Evolutionary conservation across 1,139 yeast genomes (phyloP), one percentile per base, ranked within the genome.

Genomic region (Yamadazyma jaroonii): DNA sequence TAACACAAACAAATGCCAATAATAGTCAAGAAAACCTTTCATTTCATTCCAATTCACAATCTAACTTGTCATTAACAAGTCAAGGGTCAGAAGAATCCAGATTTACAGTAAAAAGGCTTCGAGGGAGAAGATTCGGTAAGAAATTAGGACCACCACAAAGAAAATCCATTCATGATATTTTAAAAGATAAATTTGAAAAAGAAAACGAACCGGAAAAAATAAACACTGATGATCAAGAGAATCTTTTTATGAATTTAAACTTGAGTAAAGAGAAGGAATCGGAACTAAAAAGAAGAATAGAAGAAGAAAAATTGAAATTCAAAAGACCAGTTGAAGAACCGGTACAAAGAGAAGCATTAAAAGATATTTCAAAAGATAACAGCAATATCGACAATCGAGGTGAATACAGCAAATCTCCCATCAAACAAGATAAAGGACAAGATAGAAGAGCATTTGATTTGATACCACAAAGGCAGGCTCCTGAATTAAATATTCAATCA

Each of bases 111-210:
- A 49, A 46, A 22, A 22, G 50, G 14, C 28, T 60, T 11, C 60
- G 61, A 45, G 62, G 70, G 2, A 49, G 71, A 43, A 46, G 67
- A 36, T 63, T 66, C 39, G 68, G 71, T 5, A 60, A 56, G 42
- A 42, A 57, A 7, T 47, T 70, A 36, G 76, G 75, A 0, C 72
- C 71, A 3, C 74, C 74, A 1, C 59, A 64, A 45, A 49, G 73
- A 29, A 36, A 28, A 23, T 12, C 23, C n/a, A 27, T 67, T 66
- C 3, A 49, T 48, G 32, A 31, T 23, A 10, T 33, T 7, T 25
- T 25, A 10, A 25, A 26, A 12, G 29, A 31, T 8, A 12, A 21
- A 11, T 10, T 23, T n/a, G n/a, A 25, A 25, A 25, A 25, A 6
- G 13, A 28, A 15, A 15, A 10, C 21, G 31, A 28, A 28, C 17